These are phyloP conservation scores for Sarcomyxa edulis DNA, from an alignment of 768 basidiomycete species.

Conservation along the genomic window DNA sequence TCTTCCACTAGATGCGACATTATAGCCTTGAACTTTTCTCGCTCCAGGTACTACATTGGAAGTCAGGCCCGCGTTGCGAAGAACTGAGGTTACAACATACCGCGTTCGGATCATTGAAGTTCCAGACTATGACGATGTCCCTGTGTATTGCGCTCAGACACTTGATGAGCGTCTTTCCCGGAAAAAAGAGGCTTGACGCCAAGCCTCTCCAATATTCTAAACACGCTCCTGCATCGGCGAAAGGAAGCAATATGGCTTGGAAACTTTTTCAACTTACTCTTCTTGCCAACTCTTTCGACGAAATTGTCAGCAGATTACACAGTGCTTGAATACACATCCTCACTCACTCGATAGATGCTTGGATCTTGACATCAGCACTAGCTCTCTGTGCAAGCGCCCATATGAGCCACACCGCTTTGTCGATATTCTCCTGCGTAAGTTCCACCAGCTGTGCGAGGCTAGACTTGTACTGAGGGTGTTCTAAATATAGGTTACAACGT, in stretches of 20 bases:
- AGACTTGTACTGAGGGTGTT: no score
- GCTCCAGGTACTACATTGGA: slow-evolving; percentile 10
- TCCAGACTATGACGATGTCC: slow-evolving; percentile 19
- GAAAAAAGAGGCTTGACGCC: slow-evolving; percentile 15
- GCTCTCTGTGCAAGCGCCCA: slow-evolving; percentile 19
- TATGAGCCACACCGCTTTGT: slow-evolving; percentile 15
- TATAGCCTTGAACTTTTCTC: slow-evolving; percentile 12
- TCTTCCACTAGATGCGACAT: slow-evolving; percentile 12
- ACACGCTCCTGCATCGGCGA: no score
- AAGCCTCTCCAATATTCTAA: slow-evolving; percentile 21
- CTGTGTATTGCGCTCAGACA: slow-evolving; percentile 18
- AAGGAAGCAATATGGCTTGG: neutral
- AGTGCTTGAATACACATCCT: neutral
- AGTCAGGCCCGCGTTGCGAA: neutral
- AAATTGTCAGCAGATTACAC: neutral
- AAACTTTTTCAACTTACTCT: slow-evolving; percentile 8
- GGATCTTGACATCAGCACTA: slow-evolving; percentile 15
- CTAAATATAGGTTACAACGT: no score
- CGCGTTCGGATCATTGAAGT: slow-evolving; percentile 16
- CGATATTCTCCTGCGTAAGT: slow-evolving; percentile 2
- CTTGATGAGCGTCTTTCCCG: slow-evolving; percentile 10
- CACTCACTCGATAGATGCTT: slow-evolving; percentile 18
- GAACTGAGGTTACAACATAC: slow-evolving; percentile 5
- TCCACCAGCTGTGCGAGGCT: slow-evolving; percentile 6
- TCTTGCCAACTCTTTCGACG: slow-evolving; percentile 11